Base-by-base conservation (phyloP, 306 rosid species). In the Vachellia collinsii region DNA sequence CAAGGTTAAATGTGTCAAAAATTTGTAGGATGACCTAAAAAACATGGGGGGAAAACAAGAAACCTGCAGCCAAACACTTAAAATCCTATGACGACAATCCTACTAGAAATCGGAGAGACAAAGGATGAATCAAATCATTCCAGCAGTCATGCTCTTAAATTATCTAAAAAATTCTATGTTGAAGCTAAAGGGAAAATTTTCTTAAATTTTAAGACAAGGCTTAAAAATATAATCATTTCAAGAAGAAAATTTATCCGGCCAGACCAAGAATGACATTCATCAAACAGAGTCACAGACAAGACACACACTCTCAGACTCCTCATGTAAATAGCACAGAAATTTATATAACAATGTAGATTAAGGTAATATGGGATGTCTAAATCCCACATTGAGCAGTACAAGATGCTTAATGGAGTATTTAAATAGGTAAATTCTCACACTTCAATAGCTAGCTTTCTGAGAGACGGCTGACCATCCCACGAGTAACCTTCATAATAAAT, bases 1-100 rank as follows among this genome's bases (percentile, higher is more conserved):
- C 54, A 89, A 53, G 82, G 29, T 73, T 47, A 25, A 17, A 73
- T 3, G 25, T 53, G 83, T 80, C 75, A 74, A 48, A 20, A 77
- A 22, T 14, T 8, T 59, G 17, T 25, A 23, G 6, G 13, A 3
- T 23, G 10, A 50, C 38, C 48, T 25, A 48, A 17, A 62, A 10
- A 38, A 16, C 4, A 56, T 9, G 8, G 63, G 4, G 8, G 3
- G 3, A 50, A 50, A 50, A 13, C 4, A 47, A 14, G 56, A 41
- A 13, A 13, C 39, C 71, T 67, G 59, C 47, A 76, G 56, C 74
- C 10, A 11, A 54, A 43, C 56, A 41, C 11, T 70, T 2, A 75
- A 72, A 69, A 23, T 16, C 63, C 77, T 78, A 66, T 41, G 13
- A 46, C 70, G 67, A 81, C 8, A 20, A 56, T 56, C 19, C 19